phyloP scores from a whole-genome alignment of 306 rosid species.

The Canavalia ensiformis region DNA sequence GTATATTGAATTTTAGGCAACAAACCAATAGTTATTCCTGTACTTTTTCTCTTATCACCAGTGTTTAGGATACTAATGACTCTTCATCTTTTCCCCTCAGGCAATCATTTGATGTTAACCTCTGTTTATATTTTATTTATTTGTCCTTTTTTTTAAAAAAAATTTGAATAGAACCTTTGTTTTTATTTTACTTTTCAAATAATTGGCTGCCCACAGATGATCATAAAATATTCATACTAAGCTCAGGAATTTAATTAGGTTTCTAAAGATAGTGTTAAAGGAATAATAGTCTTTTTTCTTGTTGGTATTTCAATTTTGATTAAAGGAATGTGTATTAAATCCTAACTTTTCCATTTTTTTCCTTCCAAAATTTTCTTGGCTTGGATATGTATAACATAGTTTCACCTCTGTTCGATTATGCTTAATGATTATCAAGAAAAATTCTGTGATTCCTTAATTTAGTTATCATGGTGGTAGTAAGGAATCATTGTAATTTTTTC shows the following conservation, averaged over 20 bases:
- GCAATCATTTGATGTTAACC: conserved; percentile 24
- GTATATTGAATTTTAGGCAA: conserved; percentile 1
- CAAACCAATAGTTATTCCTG: not conserved
- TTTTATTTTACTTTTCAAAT: conserved; percentile 7
- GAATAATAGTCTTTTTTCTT: conserved; percentile 27
- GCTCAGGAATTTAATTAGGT: not conserved
- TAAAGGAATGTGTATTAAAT: conserved; percentile 29
- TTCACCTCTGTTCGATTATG: conserved; percentile 23
- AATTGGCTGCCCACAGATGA: not conserved
- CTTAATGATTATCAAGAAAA: conserved; percentile 14
- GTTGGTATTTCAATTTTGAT: conserved; percentile 31
- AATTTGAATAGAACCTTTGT: not conserved
- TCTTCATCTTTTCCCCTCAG: not conserved
- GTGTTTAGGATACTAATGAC: not conserved
- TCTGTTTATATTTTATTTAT: conserved; percentile 6
- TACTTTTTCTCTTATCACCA: conserved; percentile 1
- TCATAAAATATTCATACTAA: conserved; percentile 25
- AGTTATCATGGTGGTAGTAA: conserved; percentile 3
- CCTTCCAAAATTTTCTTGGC: conserved; percentile 15
- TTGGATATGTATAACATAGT: conserved; percentile 22
- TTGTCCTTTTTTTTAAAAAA: not conserved
- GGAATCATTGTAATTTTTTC: not conserved
- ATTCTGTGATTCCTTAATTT: not conserved
- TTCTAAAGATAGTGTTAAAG: conserved; percentile 24
- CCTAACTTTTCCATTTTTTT: not conserved